Evolutionary conservation across 371 early-diverging fungal species (phyloP).

Genomic region (Cokeromyces recurvatus): DNA sequence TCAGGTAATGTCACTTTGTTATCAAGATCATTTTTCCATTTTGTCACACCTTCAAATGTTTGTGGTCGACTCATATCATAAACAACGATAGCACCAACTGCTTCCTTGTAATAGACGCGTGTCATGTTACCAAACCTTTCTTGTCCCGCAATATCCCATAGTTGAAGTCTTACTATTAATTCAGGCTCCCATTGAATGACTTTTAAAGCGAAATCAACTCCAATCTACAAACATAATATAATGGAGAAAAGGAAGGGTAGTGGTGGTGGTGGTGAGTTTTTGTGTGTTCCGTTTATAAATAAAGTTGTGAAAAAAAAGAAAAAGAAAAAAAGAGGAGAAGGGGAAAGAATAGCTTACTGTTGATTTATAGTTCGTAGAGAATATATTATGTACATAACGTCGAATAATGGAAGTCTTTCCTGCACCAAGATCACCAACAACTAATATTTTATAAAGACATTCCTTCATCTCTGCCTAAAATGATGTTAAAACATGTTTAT

Average conservation of each 20-base stretch:
- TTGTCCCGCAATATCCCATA: conserved; percentile 87
- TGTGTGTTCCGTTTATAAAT: no score
- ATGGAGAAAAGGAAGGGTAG: not conserved
- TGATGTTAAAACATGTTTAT: no score
- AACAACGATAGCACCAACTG: conserved; percentile 73
- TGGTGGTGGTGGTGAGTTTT: no score
- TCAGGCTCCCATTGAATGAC: conserved; percentile 60
- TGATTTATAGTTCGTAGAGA: conserved; percentile 65
- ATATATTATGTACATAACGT: conserved; percentile 69
- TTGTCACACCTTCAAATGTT: conserved; percentile 68
- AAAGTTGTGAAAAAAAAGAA: no score
- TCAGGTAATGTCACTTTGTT: conserved; percentile 55
- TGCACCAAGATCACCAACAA: conserved; percentile 77
- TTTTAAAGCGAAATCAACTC: conserved; percentile 84
- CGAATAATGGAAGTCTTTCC: conserved; percentile 70
- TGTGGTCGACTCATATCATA: conserved; percentile 74
- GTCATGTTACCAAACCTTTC: conserved; percentile 79
- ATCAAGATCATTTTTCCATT: conserved; percentile 71
- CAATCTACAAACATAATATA: conserved; percentile 46
- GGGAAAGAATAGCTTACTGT: no score
- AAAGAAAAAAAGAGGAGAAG: no score
- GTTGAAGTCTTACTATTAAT: conserved; percentile 61
- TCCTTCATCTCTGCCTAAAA: conserved; percentile 33
- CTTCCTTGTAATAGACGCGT: conserved; percentile 79
- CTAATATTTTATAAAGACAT: conserved; percentile 67